Percentiles rank a stretch among this genome's conserved stretches.
Conservation (phyloP, 2,329 filamentous ascomycete genomes). For the Sphaerulina musiva region DNA sequence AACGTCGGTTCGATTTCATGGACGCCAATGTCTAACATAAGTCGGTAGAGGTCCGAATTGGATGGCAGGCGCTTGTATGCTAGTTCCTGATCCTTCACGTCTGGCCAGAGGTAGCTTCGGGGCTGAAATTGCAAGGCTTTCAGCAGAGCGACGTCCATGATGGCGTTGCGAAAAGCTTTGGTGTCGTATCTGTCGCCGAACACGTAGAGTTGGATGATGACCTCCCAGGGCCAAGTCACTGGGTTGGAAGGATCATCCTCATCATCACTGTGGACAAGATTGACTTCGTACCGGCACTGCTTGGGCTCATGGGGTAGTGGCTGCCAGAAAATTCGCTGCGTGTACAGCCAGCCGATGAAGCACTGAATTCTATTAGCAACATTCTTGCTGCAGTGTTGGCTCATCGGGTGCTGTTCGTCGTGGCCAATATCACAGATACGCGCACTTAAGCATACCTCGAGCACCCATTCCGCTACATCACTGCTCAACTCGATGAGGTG, state of each 20-base stretch:
- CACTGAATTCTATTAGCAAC: background rate
- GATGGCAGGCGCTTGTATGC: background rate
- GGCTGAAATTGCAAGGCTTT: background rate
- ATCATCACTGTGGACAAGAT: background rate
- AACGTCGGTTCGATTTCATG: background rate
- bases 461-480: constrained; percentile 5
- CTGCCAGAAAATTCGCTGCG: background rate
- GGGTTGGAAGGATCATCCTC: background rate
- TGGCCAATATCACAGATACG: background rate
- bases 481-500: background rate
- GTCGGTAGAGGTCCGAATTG: background rate
- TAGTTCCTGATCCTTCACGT: background rate
- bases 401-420: background rate
- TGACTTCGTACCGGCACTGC: background rate
- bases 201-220: background rate
- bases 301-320: background rate
- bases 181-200: background rate
- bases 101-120: background rate
- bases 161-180: background rate
- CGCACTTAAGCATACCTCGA: background rate
- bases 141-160: background rate
- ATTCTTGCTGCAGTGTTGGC: background rate
- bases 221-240: background rate
- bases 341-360: constrained; percentile 16
- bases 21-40: background rate